A percentile compares a stretch with the other conserved stretches of the same genome.
phyloP scores from a whole-genome alignment of 139 green algal genomes.

The Marvania coccoides region DNA sequence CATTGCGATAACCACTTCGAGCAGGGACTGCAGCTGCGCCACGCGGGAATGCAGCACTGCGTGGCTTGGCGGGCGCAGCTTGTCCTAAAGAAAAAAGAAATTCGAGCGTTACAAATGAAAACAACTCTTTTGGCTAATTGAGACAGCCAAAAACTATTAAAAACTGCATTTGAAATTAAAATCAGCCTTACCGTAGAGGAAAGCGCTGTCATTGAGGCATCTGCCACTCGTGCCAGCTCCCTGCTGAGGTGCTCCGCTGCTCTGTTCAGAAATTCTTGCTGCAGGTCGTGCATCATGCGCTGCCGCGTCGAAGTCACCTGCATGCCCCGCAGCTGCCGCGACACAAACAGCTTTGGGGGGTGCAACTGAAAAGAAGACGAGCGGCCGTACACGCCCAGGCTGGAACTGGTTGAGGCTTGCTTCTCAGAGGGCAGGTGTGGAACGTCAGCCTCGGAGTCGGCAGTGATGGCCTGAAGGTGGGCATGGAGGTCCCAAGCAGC shows the following conservation, averaged over 20 bases:
- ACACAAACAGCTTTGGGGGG: too few relatives aligned
- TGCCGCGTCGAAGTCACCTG: conserved; percentile 26
- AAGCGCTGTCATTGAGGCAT: not conserved
- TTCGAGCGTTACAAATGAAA: too few relatives aligned
- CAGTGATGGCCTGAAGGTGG: conserved; percentile 6
- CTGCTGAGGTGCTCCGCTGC: conserved; percentile 4
- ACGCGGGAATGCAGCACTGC: not conserved
- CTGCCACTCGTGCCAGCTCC: conserved; percentile 11
- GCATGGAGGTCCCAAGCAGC: conserved; percentile 28
- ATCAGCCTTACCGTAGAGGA: too few relatives aligned
- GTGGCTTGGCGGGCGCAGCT: conserved; percentile 16
- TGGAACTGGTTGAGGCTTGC: too few relatives aligned
- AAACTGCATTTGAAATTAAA: too few relatives aligned
- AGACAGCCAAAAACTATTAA: too few relatives aligned
- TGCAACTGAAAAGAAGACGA: too few relatives aligned
- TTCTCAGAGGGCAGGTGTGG: too few relatives aligned
- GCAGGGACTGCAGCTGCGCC: conserved; percentile 13
- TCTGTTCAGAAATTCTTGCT: conserved; percentile 2
- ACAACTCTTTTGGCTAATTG: too few relatives aligned
- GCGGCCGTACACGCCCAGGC: too few relatives aligned
- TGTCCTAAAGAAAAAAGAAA: too few relatives aligned
- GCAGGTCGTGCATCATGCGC: conserved; percentile 21
- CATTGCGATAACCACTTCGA: conserved; percentile 29
- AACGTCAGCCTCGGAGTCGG: not conserved
- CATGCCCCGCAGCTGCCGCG: too few relatives aligned